Base-by-base conservation (phyloP, 2,329 filamentous ascomycete species). In the Fusarium sororula region DNA sequence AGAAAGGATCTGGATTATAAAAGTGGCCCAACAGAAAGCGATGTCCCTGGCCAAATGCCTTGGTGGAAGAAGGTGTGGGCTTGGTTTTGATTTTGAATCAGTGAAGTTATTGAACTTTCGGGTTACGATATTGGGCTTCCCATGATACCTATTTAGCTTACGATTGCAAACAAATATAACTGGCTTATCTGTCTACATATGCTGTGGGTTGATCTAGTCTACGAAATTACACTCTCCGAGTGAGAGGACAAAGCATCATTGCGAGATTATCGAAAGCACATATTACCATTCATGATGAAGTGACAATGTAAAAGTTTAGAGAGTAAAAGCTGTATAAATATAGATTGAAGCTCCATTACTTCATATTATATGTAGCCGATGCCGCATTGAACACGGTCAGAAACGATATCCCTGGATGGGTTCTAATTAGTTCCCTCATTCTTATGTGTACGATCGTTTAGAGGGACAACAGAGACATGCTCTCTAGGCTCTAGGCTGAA, bases 1-100 rank as follows among this genome's bases (percentile, higher is more conserved):
- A 84, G 89, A 37, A 83, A 82, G 12, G 89, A 91, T 77, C 69
- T 91, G 51, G 88, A 91, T 39, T 83, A 85, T 66, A 83, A 80
- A 55, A 79, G 73, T 11, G 63, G 69, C 7, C 70, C 71, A 81
- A 81, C 57, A 80, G 84, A 65, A 68, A 81, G 32, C 10, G 80
- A 63, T n/a, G 71, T 78, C 6, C 78, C 79, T 7, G 72, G 73
- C 7, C 78, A 78, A 24, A 72, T 74, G 20, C 74, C 84, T 1
- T 81, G 83, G 70, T 89, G 87, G 87, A 84, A 80, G 71, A 84
- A 76, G 63, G 14, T 88, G 0, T 82, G 82, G 79, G 80, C 79
- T 45, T 85, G 75, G 61, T 81, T 88, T 22, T 88, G 81, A 68
- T 53, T 41, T 28, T 41, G 15, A 42, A 30, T 18, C 24, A n/a